phyloP scores from a whole-genome alignment of 352 stramenopile genomes.

The Peronospora belbahrii region DNA sequence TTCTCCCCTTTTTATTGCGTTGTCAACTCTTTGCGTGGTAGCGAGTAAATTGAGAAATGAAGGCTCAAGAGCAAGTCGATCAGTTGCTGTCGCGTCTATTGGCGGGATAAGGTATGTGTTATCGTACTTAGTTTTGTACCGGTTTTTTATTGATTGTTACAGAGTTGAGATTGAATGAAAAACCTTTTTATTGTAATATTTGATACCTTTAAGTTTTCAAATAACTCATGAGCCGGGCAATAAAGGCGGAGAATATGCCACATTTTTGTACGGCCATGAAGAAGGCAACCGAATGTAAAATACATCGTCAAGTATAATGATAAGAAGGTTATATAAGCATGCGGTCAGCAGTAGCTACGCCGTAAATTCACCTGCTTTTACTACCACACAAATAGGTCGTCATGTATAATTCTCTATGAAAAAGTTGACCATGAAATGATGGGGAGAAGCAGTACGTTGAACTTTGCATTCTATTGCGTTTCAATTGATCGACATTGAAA shows the following conservation, averaged over 20 bases:
- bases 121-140: conserved; percentile 10
- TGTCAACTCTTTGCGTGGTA: conserved; percentile 9
- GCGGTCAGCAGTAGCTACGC: too few species aligned
- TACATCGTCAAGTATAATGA: too few species aligned
- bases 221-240: too few species aligned
- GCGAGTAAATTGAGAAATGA: conserved; percentile 23
- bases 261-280: too few species aligned
- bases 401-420: too few species aligned
- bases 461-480: conserved; percentile 1
- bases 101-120: conserved; percentile 4
- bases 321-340: too few species aligned
- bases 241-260: too few species aligned
- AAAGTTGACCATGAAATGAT: background rate
- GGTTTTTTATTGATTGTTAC: conserved; percentile 4
- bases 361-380: too few species aligned
- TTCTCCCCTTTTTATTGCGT: conserved; percentile 5
- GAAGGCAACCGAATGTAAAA: too few species aligned
- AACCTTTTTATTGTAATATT: background rate
- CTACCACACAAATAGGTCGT: too few species aligned
- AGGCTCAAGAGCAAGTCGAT: background rate
- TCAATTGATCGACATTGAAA: too few species aligned
- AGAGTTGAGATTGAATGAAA: conserved; percentile 11
- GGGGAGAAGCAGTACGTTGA: conserved; percentile 12
- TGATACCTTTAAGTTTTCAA: too few species aligned
- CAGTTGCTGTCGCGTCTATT: conserved; percentile 19